Percentiles rank a stretch among this genome's conserved stretches.
These are phyloP conservation scores for Excoecaria agallocha DNA, from an alignment of 345 rosid species.

Conservation along the genomic window DNA sequence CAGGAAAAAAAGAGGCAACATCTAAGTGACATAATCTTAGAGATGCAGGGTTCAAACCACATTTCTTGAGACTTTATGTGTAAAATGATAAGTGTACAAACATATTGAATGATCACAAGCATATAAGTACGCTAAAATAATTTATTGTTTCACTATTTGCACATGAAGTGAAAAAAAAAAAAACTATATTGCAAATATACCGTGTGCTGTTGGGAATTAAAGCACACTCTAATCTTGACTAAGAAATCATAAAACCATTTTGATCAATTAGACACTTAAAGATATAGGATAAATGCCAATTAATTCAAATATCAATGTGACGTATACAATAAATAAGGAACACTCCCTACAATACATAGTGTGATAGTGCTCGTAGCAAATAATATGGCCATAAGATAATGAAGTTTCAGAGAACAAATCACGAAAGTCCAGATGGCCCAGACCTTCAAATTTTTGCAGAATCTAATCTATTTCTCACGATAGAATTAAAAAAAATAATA, in stretches of 20 bases:
- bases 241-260: neutral
- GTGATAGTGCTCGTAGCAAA: neutral
- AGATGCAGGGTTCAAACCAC: neutral
- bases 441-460: neutral
- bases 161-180: neutral
- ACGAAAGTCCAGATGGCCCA: neutral
- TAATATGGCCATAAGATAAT: neutral
- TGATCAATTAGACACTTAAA: neutral
- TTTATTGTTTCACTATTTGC: neutral
- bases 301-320: neutral
- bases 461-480: neutral
- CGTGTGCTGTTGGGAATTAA: too few relatives aligned
- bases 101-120: neutral
- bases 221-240: neutral
- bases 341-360: neutral
- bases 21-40: neutral
- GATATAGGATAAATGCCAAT: neutral
- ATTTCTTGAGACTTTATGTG: neutral
- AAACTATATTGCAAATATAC: neutral
- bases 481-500: neutral
- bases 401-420: too few relatives aligned
- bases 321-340: neutral
- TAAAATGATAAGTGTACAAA: neutral
- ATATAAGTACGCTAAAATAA: neutral
- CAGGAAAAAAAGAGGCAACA: slow-evolving; percentile 7